Conservation (phyloP, 2,329 filamentous ascomycete genomes). For the Penicillium sp. region DNA sequence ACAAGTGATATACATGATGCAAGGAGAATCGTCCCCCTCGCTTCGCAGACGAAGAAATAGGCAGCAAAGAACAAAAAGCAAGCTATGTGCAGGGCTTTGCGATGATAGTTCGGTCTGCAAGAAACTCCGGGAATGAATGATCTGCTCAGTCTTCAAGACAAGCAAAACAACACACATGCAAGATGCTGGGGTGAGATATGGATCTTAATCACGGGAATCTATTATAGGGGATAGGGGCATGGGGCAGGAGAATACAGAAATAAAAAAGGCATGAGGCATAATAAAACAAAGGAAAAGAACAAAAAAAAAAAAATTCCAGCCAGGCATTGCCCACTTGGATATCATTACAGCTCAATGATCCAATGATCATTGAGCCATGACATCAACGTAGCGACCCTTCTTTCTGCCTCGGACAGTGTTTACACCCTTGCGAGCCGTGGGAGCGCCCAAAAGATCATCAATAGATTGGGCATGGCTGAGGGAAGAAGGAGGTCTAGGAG, state of each 20-base stretch:
- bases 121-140: constrained; percentile 14
- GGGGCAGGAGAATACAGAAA: constrained; percentile 6
- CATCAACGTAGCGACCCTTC: constrained; percentile 91
- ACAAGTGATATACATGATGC: constrained; percentile 26
- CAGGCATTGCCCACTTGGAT: not conserved
- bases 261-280: constrained; percentile 18
- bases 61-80: constrained; percentile 20
- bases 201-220: constrained; percentile 14
- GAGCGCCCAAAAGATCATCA: constrained; percentile 82
- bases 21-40: constrained; percentile 21
- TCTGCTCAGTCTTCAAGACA: constrained; percentile 1
- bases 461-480: constrained; percentile 93
- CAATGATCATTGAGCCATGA: constrained; percentile 70
- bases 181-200: constrained; percentile 16
- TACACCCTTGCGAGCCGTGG: constrained; percentile 65
- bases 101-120: constrained; percentile 17
- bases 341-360: not conserved
- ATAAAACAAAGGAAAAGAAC: constrained; percentile 25
- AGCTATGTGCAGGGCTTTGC: constrained; percentile 24
- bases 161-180: constrained; percentile 20
- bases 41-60: constrained; percentile 12
- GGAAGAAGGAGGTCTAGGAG: constrained; percentile 71
- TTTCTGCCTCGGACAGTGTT: constrained; percentile 66
- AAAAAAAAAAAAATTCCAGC: constrained; percentile 15
- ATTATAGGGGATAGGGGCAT: constrained; percentile 16